These are phyloP conservation scores for Nigrospora oryzae DNA, from an alignment of 2,329 filamentous ascomycete species.

Conservation along the genomic window DNA sequence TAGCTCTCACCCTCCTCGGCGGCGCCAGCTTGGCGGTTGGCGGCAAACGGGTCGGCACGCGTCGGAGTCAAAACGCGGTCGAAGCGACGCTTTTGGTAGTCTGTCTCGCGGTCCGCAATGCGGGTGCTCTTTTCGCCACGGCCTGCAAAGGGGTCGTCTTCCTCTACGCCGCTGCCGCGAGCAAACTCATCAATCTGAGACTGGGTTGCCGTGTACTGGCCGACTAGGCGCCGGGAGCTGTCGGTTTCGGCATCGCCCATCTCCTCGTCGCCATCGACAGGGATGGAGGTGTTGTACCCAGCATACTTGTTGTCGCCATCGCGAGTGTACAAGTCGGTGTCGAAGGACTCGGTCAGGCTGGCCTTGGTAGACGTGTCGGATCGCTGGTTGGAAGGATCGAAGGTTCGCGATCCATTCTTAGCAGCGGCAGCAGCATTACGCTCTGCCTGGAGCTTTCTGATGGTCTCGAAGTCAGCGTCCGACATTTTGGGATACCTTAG, in stretches of 20 bases:
- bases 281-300: constrained; percentile 86
- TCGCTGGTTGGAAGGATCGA: constrained; percentile 73
- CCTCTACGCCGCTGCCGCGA: constrained; percentile 74
- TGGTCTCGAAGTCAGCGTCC: constrained; percentile 78
- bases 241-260: constrained; percentile 68
- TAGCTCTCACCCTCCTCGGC: constrained; percentile 72
- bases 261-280: constrained; percentile 71
- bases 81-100: constrained; percentile 94
- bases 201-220: constrained; percentile 90
- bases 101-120: constrained; percentile 87
- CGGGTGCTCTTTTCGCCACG: constrained; percentile 80
- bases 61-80: constrained; percentile 81
- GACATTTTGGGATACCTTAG: constrained; percentile 41
- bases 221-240: constrained; percentile 70
- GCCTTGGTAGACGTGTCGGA: constrained; percentile 80
- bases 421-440: constrained; percentile 71
- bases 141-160: constrained; percentile 80
- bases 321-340: constrained; percentile 78
- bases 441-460: constrained; percentile 85
- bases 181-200: constrained; percentile 94
- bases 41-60: constrained; percentile 76
- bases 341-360: constrained; percentile 82
- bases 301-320: constrained; percentile 73
- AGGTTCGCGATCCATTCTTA: constrained; percentile 75
- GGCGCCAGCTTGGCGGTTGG: constrained; percentile 60